These are phyloP conservation scores for Noccaea caerulescens DNA, from an alignment of 345 rosid genomes.

Conservation along the genomic window DNA sequence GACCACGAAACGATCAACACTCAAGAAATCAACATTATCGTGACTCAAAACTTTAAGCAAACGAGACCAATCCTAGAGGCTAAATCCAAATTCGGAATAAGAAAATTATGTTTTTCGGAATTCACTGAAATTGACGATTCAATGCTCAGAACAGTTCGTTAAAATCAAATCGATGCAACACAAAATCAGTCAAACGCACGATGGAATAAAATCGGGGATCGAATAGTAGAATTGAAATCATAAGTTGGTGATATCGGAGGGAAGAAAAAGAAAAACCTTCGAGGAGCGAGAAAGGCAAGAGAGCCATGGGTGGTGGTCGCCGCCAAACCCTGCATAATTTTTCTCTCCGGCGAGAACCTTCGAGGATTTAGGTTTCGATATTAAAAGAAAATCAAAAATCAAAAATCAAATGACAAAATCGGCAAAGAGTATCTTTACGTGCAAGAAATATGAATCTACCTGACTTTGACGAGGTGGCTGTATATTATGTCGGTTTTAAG, in stretches of 20 bases:
- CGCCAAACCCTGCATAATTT: slow-evolving; percentile 47
- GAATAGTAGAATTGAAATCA: too few relatives aligned
- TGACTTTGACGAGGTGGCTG: slow-evolving; percentile 21
- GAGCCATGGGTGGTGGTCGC: slow-evolving; percentile 38
- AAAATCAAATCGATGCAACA: too few relatives aligned
- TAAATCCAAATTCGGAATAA: not conserved
- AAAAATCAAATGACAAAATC: too few relatives aligned
- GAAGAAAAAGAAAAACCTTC: slow-evolving; percentile 25
- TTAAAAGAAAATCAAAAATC: not conserved
- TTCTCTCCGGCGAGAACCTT: slow-evolving; percentile 39
- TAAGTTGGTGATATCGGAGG: not conserved
- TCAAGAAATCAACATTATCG: slow-evolving; percentile 1
- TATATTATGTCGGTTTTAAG: slow-evolving; percentile 20
- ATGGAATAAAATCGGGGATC: too few relatives aligned
- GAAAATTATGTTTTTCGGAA: not conserved
- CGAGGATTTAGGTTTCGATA: slow-evolving; percentile 24
- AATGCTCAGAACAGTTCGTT: not conserved
- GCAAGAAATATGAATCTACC: slow-evolving; percentile 45
- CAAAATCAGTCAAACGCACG: too few relatives aligned
- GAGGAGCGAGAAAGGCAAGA: slow-evolving; percentile 26
- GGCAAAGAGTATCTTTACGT: slow-evolving; percentile 35
- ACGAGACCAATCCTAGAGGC: not conserved
- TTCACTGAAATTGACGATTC: not conserved
- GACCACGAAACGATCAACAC: not conserved
- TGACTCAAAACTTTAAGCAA: not conserved